Base-by-base conservation (phyloP, 805 yeast species). In the Saturnispora kantuleensis region DNA sequence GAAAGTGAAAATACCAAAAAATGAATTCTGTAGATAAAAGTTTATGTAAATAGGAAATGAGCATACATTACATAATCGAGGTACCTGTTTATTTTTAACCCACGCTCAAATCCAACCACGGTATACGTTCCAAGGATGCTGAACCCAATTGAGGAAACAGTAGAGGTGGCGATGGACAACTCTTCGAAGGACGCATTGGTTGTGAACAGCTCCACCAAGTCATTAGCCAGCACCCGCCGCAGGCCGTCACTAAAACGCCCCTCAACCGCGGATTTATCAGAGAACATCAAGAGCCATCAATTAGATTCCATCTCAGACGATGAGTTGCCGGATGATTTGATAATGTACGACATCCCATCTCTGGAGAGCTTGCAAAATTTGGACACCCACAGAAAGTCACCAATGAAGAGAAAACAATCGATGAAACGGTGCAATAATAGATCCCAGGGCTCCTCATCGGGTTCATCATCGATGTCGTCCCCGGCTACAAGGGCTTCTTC, bases 301-400 rank as follows among this genome's bases (percentile, higher is more conserved):
- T 32, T 42, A 13, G 71, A 66, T 38, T 58, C 55, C 15, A 44
- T 63, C 6, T 76, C 74, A 13, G 81, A 77, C 50, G 77, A 74
- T 47, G 73, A 75, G 46, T 60, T 76, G 35, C 78, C 78, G 1
- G 76, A 70, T 36, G 72, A 72, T 44, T 60, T 70, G 17, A 66
- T 72, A 17, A 73, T 80, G 47, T 81, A 66, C 60, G 80, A 81
- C 52, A 83, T 81, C 15, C 88, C 88, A 3, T 60, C 77, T 42
- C 70, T 83, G 0, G 79, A 76, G 39, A 71, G 82, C 0, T 59
- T 79, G 15, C 65, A 59, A 5, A 59, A 69, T 10, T 50, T 67
- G 13, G 50, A 64, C n/a, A 61, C 62, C 15, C 60, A 61, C 39
- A 69, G 70, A 50, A 35, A 13, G 9, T 36, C 39, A 2, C 36